These are phyloP conservation scores for Cucurbita pepo DNA, from an alignment of 306 rosid genomes.

Conservation along the genomic window DNA sequence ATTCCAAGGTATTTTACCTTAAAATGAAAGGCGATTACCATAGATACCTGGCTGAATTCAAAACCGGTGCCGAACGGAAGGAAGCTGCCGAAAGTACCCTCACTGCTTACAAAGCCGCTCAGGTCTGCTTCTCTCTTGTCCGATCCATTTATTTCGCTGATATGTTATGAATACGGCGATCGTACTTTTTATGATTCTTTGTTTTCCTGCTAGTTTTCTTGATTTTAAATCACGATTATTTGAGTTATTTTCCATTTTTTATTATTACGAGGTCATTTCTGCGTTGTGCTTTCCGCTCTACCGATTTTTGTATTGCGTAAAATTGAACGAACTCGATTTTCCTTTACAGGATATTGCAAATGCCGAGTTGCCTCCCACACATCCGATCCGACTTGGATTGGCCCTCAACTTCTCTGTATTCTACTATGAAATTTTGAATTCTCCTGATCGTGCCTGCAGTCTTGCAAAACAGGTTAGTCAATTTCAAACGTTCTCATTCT, in stretches of 20 bases:
- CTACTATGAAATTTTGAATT: slow-evolving; percentile 87
- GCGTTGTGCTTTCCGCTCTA: neutral
- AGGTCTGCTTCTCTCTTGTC: slow-evolving; percentile 24
- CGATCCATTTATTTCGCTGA: neutral
- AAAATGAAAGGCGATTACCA: slow-evolving; percentile 99
- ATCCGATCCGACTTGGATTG: slow-evolving; percentile 95
- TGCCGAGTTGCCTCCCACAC: slow-evolving; percentile 86
- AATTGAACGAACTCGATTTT: neutral
- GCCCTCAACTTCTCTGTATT: slow-evolving; percentile 95
- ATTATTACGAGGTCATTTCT: neutral
- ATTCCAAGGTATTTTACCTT: slow-evolving; percentile 93
- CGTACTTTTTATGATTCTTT: neutral
- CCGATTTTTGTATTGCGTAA: neutral
- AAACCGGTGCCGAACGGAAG: slow-evolving; percentile 88
- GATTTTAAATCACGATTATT: neutral
- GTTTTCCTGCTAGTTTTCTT: neutral
- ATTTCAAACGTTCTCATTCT: neutral
- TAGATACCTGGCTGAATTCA: slow-evolving; percentile 93
- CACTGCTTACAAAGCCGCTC: slow-evolving; percentile 92
- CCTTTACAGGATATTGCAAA: slow-evolving; percentile 77
- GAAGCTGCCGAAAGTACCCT: slow-evolving; percentile 98
- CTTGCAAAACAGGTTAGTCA: slow-evolving; percentile 87
- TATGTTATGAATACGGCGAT: neutral
- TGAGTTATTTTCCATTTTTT: neutral
- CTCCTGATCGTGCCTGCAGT: slow-evolving; percentile 98